Base-by-base conservation (phyloP, 208 protist genomes). In the Trypanosoma conorhini region DNA sequence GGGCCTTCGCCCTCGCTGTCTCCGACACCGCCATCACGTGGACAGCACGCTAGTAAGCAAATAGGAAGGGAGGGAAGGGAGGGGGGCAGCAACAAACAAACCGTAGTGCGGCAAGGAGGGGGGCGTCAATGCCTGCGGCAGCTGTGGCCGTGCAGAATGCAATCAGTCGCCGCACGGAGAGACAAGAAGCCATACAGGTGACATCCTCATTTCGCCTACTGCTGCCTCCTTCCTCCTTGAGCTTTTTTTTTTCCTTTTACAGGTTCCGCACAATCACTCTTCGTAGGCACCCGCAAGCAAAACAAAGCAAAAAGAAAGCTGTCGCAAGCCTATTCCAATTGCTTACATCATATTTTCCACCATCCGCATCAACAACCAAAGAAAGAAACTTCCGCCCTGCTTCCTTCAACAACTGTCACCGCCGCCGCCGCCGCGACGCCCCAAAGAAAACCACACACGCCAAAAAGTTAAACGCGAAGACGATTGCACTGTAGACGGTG, bases 1-100 rank as follows among this genome's bases (percentile, higher is more conserved):
- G 54, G 19, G 86, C 70, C 58, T 79, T 76, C 44, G 60, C 26
- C 38, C 31, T 55, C 44, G 61, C 51, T 52, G 50, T 22, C 26
- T 72, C 60, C 15, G 64, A 38, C 21, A 70, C 40, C 33, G 65
- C 50, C 72, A 77, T 77, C 38, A 38, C 38, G 28, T 15, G 40
- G 24, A 26, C 22, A 61, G 26, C 10, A 44, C 40, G 17, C 28
- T 46, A 54, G 52, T 35, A 22, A 61, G 46, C 40, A 50, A 30
- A 26, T 44, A 12, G 5, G 70, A 62, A 30, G 4, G 33, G n/a
- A 44, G n/a, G 21, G 56, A n/a, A 42, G 12, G 38, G 5, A 12
- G 30, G 38, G 24, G 51, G 1, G 54, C 52, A 74, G 54, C 8
- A 38, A 56, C 22, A 40, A 63, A 35, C 1, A 24, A 52, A 54